phyloP scores from a whole-genome alignment of 495 filamentous ascomycete species.

The Articulospora tetracladia region DNA sequence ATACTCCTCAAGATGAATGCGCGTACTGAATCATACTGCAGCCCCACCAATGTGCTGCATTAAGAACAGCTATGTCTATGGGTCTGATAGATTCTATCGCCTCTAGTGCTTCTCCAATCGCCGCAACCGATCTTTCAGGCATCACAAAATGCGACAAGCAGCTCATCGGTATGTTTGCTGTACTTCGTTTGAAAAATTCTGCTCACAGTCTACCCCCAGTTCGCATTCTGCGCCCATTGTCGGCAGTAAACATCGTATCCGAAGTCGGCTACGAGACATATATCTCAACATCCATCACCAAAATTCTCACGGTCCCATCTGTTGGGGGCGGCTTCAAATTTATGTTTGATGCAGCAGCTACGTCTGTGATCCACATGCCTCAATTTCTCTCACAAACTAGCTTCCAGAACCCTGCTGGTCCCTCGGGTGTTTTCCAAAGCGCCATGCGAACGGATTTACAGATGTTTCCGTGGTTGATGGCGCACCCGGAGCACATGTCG shows the following conservation, averaged over 20 bases:
- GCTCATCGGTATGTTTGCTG: conserved; percentile 18
- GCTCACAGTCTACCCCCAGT: neutral
- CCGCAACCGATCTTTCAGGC: conserved; percentile 15
- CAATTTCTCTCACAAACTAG: neutral
- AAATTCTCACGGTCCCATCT: neutral
- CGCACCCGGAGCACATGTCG: conserved; percentile 14
- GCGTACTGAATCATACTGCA: no score
- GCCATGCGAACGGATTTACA: conserved; percentile 16
- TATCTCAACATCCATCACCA: conserved; percentile 1
- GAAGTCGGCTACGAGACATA: conserved; percentile 8
- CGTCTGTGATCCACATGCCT: conserved; percentile 17
- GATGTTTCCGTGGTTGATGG: conserved; percentile 21
- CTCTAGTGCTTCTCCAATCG: conserved; percentile 12
- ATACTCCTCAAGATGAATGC: neutral
- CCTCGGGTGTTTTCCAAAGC: conserved; percentile 15
- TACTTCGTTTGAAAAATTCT: neutral
- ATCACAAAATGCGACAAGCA: conserved; percentile 11
- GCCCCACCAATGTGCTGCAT: conserved; percentile 18
- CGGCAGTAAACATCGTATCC: neutral
- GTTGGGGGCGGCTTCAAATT: conserved; percentile 8
- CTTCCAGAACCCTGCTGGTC: conserved; percentile 7
- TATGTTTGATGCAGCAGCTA: conserved; percentile 8
- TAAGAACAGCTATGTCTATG: conserved; percentile 16
- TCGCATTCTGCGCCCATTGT: conserved; percentile 5
- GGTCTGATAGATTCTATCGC: conserved; percentile 15